These are phyloP conservation scores for Trichoderma orchidacearum DNA, from an alignment of 495 filamentous ascomycete genomes.

Conservation along the genomic window DNA sequence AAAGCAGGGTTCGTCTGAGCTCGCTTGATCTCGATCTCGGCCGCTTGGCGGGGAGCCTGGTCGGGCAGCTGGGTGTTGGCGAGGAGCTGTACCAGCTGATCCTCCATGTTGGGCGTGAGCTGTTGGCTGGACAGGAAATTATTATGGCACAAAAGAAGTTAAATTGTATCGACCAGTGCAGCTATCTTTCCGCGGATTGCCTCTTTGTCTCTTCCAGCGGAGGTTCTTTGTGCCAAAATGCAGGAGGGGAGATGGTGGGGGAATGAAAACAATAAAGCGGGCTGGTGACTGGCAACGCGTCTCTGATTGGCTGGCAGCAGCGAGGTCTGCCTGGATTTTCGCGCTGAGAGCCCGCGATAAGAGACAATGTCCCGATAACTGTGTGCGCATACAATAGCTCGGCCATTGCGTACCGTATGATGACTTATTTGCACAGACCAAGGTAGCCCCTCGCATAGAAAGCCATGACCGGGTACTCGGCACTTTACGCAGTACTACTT, in stretches of 20 bases:
- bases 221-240: neutral
- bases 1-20: conserved; percentile 53
- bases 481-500: no score
- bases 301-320: neutral
- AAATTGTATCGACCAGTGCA: neutral
- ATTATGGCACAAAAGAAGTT: neutral
- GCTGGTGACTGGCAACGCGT: neutral
- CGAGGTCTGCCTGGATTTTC: no score
- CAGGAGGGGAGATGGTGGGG: neutral
- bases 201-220: neutral
- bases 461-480: no score
- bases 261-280: neutral
- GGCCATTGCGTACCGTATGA: no score
- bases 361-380: neutral
- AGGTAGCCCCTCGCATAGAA: no score
- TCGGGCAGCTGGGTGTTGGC: conserved; percentile 61
- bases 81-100: conserved; percentile 68
- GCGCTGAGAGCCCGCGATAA: neutral
- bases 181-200: neutral
- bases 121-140: neutral
- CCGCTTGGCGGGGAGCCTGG: conserved; percentile 59
- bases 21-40: conserved; percentile 60
- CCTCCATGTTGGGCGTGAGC: conserved; percentile 48
- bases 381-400: no score
- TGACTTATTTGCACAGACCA: no score